Percentiles rank a stretch among this genome's conserved stretches.
These are phyloP conservation scores for Vitis riparia DNA, from an alignment of 164 flowering plant species.

Conservation along the genomic window DNA sequence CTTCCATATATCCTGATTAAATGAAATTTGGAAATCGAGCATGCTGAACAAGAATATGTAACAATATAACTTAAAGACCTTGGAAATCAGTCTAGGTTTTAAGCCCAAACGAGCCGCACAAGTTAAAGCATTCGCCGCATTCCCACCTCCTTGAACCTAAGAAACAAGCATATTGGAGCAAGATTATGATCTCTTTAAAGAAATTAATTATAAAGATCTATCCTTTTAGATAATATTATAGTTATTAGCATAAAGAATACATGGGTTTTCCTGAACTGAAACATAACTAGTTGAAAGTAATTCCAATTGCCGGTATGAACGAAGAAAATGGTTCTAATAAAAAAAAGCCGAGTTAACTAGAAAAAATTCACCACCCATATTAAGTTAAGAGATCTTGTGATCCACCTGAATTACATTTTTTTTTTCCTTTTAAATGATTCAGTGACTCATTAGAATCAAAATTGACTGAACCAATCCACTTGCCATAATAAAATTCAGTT, in stretches of 20 bases:
- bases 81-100: slow-evolving; percentile 69
- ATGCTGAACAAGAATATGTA: neutral
- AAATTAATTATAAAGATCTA: neutral
- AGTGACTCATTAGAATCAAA: too few relatives aligned
- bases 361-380: too few relatives aligned
- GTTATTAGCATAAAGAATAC: neutral
- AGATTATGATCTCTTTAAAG: neutral
- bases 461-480: too few relatives aligned
- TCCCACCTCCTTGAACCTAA: slow-evolving; percentile 95
- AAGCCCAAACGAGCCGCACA: slow-evolving; percentile 87
- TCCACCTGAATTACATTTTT: too few relatives aligned
- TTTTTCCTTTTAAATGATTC: too few relatives aligned
- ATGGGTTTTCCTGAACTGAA: neutral
- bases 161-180: neutral
- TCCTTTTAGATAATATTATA: too few relatives aligned
- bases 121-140: slow-evolving; percentile 88
- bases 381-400: too few relatives aligned
- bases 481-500: too few relatives aligned
- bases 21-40: neutral
- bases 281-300: neutral
- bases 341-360: neutral
- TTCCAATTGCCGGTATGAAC: neutral
- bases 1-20: neutral
- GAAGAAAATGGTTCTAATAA: neutral
- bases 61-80: slow-evolving; percentile 36